Base-by-base conservation (phyloP, 139 green algal species). In the Tetraselmis striata region DNA sequence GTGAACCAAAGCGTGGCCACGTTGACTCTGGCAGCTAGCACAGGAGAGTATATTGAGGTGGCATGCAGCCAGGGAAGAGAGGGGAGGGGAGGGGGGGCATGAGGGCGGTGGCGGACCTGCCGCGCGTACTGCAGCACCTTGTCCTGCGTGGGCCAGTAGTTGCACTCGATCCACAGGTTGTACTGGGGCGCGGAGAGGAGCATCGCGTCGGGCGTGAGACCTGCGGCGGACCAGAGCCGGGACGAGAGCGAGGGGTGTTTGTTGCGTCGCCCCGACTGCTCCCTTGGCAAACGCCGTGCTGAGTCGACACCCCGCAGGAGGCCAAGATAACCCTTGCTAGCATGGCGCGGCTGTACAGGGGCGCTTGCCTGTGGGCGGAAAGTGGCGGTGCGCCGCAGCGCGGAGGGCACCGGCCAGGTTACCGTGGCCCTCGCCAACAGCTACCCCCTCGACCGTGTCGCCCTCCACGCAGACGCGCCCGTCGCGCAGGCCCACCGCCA, bases 151-250 rank as follows among this genome's bases (percentile, higher is more conserved):
- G 79, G 79, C 31, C 23, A 27, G 79, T 82, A 82, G 28, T 29
- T 29, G 28, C 31, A 45, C 79, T 82, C 79, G 30, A 82, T 82
- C 79, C 79, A 82, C 2, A 82, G 79, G 31, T 82, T 82, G n/a
- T 82, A 82, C 79, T 82, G 79, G 2, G 79, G 79, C 30, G 31
- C 18, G n/a, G 79, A 32, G 31, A 82, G 80, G 26, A 82, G 79
- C 22, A 32, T 26, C 31, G 32, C 18, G 31, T 82, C n/a, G 18
- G 79, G 79, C 5, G 23, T 29, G 29, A 11, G 31, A 5, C 31
- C 45, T 67, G 45, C 45, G 45, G 45, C 45, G 45, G 45, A 25
- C 45, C 18, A 5, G 45, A 25, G 45, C 11, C 18, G 45, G 11
- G 45, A 67, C 5, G 45, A n/a, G 45, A 67, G 11, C 45, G 45